A percentile compares a stretch with the other conserved stretches of the same genome.
phyloP scores from a whole-genome alignment of 2,329 filamentous ascomycete genomes.

The Penicillium verrucosum region DNA sequence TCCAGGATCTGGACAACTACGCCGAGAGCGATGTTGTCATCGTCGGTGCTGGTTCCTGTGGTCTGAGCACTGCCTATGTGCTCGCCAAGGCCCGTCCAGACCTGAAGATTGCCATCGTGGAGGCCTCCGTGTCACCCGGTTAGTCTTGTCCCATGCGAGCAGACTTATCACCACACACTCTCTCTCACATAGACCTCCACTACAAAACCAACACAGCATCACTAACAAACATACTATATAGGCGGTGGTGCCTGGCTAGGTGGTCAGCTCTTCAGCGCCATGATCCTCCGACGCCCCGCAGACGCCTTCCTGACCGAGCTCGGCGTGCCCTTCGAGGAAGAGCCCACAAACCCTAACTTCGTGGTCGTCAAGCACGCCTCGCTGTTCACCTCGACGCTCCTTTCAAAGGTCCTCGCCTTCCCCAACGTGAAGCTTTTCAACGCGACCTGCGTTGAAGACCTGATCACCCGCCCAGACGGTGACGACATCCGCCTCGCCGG shows the following conservation, averaged over 20 bases:
- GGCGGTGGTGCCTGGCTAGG: conserved; percentile 90
- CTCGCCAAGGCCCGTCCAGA: conserved; percentile 81
- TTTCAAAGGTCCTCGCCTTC: conserved; percentile 77
- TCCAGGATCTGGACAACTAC: conserved; percentile 80
- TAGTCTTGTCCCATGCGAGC: conserved; percentile 11
- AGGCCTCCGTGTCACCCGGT: conserved; percentile 78
- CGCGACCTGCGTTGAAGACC: conserved; percentile 84
- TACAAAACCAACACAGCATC: neutral
- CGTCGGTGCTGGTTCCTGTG: conserved; percentile 84
- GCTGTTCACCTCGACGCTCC: conserved; percentile 82
- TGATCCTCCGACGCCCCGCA: conserved; percentile 92
- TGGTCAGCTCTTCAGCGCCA: conserved; percentile 89
- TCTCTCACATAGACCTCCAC: neutral
- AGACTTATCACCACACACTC: neutral
- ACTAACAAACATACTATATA: conserved; percentile 20
- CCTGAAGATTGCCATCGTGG: conserved; percentile 86
- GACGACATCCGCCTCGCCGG: conserved; percentile 70
- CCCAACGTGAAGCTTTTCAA: conserved; percentile 97
- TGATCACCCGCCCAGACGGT: conserved; percentile 71
- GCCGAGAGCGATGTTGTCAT: conserved; percentile 94
- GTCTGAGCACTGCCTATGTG: conserved; percentile 78
- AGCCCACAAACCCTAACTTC: conserved; percentile 79
- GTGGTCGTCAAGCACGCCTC: conserved; percentile 94
- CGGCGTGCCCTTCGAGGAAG: conserved; percentile 81
- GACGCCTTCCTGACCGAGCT: conserved; percentile 79